Evolutionary conservation across 2,329 filamentous ascomycete genomes (phyloP), one percentile per base, ranked within the genome.

Genomic region (Capronia coronata): DNA sequence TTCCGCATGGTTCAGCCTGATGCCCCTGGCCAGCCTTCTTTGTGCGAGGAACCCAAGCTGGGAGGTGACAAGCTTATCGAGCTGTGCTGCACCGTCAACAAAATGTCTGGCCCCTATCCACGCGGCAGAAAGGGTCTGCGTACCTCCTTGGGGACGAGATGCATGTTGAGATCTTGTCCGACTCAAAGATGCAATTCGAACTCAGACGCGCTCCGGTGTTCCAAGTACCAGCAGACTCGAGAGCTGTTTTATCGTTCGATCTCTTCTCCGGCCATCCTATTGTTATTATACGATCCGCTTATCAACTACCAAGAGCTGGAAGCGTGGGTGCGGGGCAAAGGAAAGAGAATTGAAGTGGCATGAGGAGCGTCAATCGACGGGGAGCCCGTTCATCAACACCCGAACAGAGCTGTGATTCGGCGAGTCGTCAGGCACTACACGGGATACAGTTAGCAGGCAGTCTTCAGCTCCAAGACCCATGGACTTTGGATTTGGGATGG

Each of bases 11-110:
- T 97, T 97, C 61, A 97, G 74, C 65, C 83, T 85, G 46, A 96
- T 82, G 44, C 91, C 91, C 62, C 91, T 77, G 25, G 91, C 91
- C 59, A 97, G 81, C 52, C 91, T 81, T 57, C 84, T 79, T 73
- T 97, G 91, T 47, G 91, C 91, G 42, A 96, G 78, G 59, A 85
- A 78, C 61, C 91, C 91, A 54, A 94, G 75, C 70, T 96, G 88
- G 47, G 89, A 87, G 65, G 94, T 91, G 67, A 85, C 79, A 70
- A 97, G 87, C 81, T 97, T 97, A 76, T 97, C 91, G 64, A 97
- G 78, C 91, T 97, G 42, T 51, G 16, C 41, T 42, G 23, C n/a
- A 39, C 18, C n/a, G 32, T 47, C 39, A 51, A 39, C 10, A 45
- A 11, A 35, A 5, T 13, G n/a, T 25, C 25, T 29, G 21, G 3